Evolutionary conservation across 768 basidiomycete genomes (phyloP), one percentile per base, ranked within the genome.

Genomic region (Leccinum uliginosum): DNA sequence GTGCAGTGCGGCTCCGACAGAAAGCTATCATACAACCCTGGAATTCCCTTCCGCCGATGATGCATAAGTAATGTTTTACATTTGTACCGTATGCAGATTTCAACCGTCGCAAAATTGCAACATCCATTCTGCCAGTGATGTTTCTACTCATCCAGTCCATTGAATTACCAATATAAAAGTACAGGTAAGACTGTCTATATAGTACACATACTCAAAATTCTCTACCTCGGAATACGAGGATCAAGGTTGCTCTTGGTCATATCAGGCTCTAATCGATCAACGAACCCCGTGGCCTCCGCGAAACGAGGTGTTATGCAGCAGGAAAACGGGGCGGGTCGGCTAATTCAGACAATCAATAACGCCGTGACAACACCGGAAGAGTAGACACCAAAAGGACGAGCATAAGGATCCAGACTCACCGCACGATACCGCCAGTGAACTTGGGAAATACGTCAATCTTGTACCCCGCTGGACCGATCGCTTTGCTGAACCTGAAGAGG

Each of bases 251-350:
- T 15, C n/a, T 24, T 17, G 21, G n/a, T 30, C 38, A 14, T 23
- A 8, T 30, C 15, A n/a, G 7, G 8, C 7, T 32, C n/a, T 58
- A 50, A 14, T 27, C 8, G 10, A 24, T 15, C 27, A 8, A 61
- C n/a, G 23, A 60, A 45, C 12, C 49, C 54, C 40, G 35, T 23
- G 2, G 50, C 51, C 4, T 44, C 58, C 14, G 62, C 55, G 8
- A 57, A 62, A 24, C 65, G 65, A 56, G 59, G 59, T 11, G 48
- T 62, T 45, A 67, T 65, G 34, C 59, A 49, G 30, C 66, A 67
- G 21, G 50, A 27, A 19, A 65, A 67, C 38, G 61, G 46, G 11
- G 14, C 49, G 14, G 66, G 63, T 43, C 44, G 59, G 40, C 66
- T 67, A 40, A 23, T 6, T 32, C 29, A 30, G 4, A 29, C n/a